Evolutionary conservation across 192 early-diverging fungal genomes (phyloP), one percentile per base, ranked within the genome.

Genomic region (Linnemannia elongata): DNA sequence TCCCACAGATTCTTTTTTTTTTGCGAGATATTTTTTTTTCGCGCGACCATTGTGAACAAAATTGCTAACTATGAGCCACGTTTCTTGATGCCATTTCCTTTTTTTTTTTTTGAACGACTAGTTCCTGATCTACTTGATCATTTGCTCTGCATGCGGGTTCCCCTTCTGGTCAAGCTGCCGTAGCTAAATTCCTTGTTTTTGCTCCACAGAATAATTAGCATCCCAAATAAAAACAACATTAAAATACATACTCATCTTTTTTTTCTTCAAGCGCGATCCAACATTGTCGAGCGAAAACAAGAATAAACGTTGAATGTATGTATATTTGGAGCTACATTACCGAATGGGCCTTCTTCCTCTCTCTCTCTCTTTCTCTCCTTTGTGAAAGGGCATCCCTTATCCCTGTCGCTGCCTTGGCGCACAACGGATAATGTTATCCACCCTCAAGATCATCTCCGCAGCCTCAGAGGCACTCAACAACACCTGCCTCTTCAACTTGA

Each of bases 371-470:
- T 74, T 54, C 22, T 72, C 27, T 22, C 36, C 36, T 42, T 70
- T 22, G 44, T 6, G 18, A 52, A 52, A 52, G 17, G 18, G 17
- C 15, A 20, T 5, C 17, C 15, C 17, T 52, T 70, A 70, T 66
- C 77, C 63, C 69, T 78, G 77, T 10, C 69, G 69, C 69, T 78
- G 63, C 80, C 88, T 87, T 75, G 96, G 96, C 68, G 96, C 96
- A 81, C 96, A 97, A 79, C 97, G 96, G 89, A 99, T 97, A 80
- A 99, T 99, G 89, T 99, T 96, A 88, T 99, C 98, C 17, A 99
- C 98, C 73, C 98, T 94, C 75, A 99, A 91, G 88, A 99, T 98
- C 96, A 98, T 96, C 88, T 99, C 98, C 17, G 97, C 96, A 2
- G 98, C 98, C 90, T 99, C 98, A 12, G 96, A 93, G 18, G 98